Conservation (phyloP, 2,329 filamentous ascomycete species). For the Penicillium sp. region DNA sequence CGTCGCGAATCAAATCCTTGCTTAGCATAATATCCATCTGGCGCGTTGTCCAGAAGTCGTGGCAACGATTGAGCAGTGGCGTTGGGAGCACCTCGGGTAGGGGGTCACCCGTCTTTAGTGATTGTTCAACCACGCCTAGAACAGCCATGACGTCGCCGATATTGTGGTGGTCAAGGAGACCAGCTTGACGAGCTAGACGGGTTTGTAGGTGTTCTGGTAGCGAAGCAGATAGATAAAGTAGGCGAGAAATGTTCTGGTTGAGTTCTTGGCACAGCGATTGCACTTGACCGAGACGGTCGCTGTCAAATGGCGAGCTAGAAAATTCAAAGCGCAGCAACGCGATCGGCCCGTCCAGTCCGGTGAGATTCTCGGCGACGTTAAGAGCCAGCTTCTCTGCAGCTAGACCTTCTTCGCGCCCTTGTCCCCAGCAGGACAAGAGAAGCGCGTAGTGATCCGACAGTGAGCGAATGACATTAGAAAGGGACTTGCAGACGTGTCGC, state of each 20-base stretch:
- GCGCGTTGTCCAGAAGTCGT: constrained; percentile 26
- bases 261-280: constrained; percentile 34
- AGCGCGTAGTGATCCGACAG: constrained; percentile 52
- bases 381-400: constrained; percentile 33
- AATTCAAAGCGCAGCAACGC: constrained; percentile 39
- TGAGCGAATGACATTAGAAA: constrained; percentile 45
- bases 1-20: constrained; percentile 38
- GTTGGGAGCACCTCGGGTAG: constrained; percentile 50
- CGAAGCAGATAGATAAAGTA: constrained; percentile 36
- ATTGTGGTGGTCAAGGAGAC: constrained; percentile 44
- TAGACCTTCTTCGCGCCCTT: constrained; percentile 22
- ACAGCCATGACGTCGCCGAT: constrained; percentile 54
- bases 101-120: constrained; percentile 49
- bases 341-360: constrained; percentile 35
- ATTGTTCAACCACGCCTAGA: constrained; percentile 47
- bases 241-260: constrained; percentile 32
- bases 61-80: constrained; percentile 43
- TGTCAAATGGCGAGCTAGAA: constrained; percentile 40
- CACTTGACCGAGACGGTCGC: constrained; percentile 31
- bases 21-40: constrained; percentile 30
- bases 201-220: constrained; percentile 42
- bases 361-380: constrained; percentile 33
- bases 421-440: constrained; percentile 47
- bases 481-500: constrained; percentile 45
- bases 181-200: constrained; percentile 39